phyloP scores from a whole-genome alignment of 345 rosid genomes.

The Corymbia maculata region DNA sequence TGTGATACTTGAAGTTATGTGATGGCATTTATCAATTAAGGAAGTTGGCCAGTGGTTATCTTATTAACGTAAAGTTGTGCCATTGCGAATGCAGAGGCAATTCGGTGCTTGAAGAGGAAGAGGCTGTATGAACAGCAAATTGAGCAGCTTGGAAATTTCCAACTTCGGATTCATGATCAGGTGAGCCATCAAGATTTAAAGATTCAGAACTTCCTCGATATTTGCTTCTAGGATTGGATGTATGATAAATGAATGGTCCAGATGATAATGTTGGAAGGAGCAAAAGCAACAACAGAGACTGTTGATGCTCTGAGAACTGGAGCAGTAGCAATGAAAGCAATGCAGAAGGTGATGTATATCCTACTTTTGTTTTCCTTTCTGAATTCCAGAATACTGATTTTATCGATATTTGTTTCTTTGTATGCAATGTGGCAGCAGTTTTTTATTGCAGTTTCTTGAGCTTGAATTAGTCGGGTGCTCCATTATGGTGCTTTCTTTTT shows the following conservation, averaged over 20 bases:
- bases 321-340: slow-evolving; percentile 92
- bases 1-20: background rate
- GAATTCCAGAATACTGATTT: too few relatives aligned
- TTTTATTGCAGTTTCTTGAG: too few relatives aligned
- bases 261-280: slow-evolving; percentile 97
- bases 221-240: background rate
- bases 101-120: slow-evolving; percentile 95
- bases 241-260: slow-evolving; percentile 6
- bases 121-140: slow-evolving; percentile 81
- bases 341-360: too few relatives aligned
- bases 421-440: too few relatives aligned
- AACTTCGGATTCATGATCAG: slow-evolving; percentile 93
- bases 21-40: background rate
- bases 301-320: slow-evolving; percentile 98
- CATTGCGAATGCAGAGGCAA: slow-evolving; percentile 61
- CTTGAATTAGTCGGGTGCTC: too few relatives aligned
- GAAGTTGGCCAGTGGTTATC: background rate
- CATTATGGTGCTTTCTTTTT: too few relatives aligned
- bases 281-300: slow-evolving; percentile 93
- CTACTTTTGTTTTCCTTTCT: too few relatives aligned
- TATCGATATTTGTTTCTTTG: too few relatives aligned
- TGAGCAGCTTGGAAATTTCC: slow-evolving; percentile 91
- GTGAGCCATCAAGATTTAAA: slow-evolving; percentile 13
- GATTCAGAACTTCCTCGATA: background rate
- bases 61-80: background rate